A percentile compares a stretch with the other conserved stretches of the same genome.
Conservation (phyloP, 2,329 filamentous ascomycete species). For the Colletotrichum tofieldiae region DNA sequence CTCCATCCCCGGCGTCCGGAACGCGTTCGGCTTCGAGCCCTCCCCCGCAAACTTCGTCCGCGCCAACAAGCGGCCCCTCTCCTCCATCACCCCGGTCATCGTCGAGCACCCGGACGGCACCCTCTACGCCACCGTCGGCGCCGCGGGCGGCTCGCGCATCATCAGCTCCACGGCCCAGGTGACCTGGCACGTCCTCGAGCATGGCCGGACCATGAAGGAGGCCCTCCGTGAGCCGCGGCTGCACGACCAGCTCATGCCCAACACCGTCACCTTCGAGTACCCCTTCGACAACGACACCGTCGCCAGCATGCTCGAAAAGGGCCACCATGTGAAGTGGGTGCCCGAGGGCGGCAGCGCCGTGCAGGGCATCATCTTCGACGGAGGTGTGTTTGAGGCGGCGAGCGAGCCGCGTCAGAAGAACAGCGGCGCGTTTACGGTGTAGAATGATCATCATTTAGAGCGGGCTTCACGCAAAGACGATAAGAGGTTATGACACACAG, state of each 20-base stretch:
- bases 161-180: slow-evolving; percentile 85
- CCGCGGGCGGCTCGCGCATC: slow-evolving; percentile 87
- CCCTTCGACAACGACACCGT: slow-evolving; percentile 76
- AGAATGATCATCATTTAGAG: slow-evolving; percentile 28
- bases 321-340: slow-evolving; percentile 82
- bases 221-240: slow-evolving; percentile 79
- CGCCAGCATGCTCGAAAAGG: slow-evolving; percentile 73
- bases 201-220: slow-evolving; percentile 69
- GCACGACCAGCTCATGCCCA: slow-evolving; percentile 87
- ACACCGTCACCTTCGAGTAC: slow-evolving; percentile 78
- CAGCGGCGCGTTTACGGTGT: slow-evolving; percentile 74
- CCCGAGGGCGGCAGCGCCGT: slow-evolving; percentile 76
- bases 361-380: slow-evolving; percentile 75
- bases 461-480: neutral
- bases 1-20: slow-evolving; percentile 82
- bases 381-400: slow-evolving; percentile 84
- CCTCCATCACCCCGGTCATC: slow-evolving; percentile 86
- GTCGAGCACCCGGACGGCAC: slow-evolving; percentile 74
- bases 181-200: slow-evolving; percentile 81
- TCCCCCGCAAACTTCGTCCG: slow-evolving; percentile 86
- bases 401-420: slow-evolving; percentile 82
- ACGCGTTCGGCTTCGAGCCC: slow-evolving; percentile 89
- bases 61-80: slow-evolving; percentile 85
- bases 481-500: neutral
- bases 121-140: slow-evolving; percentile 80